phyloP scores from a whole-genome alignment of 805 yeast genomes.

The Wickerhamiella hasegawae region DNA sequence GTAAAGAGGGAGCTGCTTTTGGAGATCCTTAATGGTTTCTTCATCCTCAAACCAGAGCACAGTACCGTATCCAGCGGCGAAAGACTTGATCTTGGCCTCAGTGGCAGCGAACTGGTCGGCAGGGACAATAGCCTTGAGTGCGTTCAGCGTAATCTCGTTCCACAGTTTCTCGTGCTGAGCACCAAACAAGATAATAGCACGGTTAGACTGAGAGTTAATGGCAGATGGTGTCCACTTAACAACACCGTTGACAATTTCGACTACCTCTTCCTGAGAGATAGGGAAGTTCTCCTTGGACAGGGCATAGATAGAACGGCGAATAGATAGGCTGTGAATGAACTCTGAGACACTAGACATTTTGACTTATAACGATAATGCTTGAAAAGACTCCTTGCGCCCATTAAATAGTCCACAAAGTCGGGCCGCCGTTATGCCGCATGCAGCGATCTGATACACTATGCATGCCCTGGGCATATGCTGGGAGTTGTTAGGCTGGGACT shows the following conservation, averaged over 20 bases:
- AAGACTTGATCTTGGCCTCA: slow-evolving; percentile 25
- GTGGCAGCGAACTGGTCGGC: slow-evolving; percentile 25
- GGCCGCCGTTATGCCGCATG: no score
- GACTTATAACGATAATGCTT: no score
- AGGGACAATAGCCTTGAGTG: slow-evolving; percentile 19
- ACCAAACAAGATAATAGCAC: slow-evolving; percentile 34
- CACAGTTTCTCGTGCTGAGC: slow-evolving; percentile 31
- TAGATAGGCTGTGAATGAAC: slow-evolving; percentile 12
- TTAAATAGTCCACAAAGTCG: no score
- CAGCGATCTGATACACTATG: no score
- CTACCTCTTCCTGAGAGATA: slow-evolving; percentile 26
- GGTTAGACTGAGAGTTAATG: slow-evolving; percentile 35
- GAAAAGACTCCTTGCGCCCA: no score
- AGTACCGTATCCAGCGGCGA: slow-evolving; percentile 33
- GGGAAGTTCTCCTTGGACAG: slow-evolving; percentile 30
- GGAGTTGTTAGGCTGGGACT: no score
- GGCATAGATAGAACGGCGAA: slow-evolving; percentile 34
- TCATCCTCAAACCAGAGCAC: slow-evolving; percentile 32
- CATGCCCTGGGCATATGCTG: no score
- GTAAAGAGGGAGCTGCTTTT: slow-evolving; percentile 29
- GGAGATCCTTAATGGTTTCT: slow-evolving; percentile 24
- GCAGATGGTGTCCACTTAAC: slow-evolving; percentile 35
- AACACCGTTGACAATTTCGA: slow-evolving; percentile 27
- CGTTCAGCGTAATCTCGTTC: slow-evolving; percentile 24
- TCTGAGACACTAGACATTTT: background rate